Base-by-base conservation (phyloP, 345 rosid species). In the Mangifera indica region DNA sequence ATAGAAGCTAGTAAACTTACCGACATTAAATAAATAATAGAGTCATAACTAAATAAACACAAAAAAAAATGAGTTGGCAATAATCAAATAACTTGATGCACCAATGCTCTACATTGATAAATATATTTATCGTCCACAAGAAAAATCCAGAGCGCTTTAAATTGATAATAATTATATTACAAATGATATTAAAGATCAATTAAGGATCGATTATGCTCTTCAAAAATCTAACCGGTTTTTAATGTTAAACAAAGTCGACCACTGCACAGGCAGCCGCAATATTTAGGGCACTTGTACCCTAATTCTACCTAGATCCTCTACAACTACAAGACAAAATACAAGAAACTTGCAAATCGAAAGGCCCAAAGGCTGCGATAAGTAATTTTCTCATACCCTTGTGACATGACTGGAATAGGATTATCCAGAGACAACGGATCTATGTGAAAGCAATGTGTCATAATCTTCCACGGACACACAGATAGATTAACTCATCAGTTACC, bases 201-300 rank as follows among this genome's bases (percentile, higher is more conserved):
- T 29, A n/a, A 48, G 17, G 52, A 13, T 48, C 17, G 17, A 48
- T 48, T 45, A 9, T 45, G 14, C 11, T 5, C 49, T 45, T 45
- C 2, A 29, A 29, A 29, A 29, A 3, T 1, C 3, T 29, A 29
- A 29, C 1, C 3, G 14, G n/a, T 48, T 14, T 48, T 48, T n/a
- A n/a, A 49, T n/a, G 10, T 21, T 0, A 5, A 20, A n/a, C 10
- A 46, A 64, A 46, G 69, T 64, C 69, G 46, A 64, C 22, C 55
- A 46, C 40, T 6, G 71, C 51, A 45, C 25, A 21, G 20, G 71
- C 77, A 1, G 77, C 71, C 71, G 71, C 64, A 58, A 58, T 67
- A 46, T 14, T 32, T 22, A 66, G 25, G 29, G 66, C 71, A 66
- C 34, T 66, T 49, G 71, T 49, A 24, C 14, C 71, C 77, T 66